phyloP scores from a whole-genome alignment of 306 rosid genomes.

The Dalbergia cochinchinensis region DNA sequence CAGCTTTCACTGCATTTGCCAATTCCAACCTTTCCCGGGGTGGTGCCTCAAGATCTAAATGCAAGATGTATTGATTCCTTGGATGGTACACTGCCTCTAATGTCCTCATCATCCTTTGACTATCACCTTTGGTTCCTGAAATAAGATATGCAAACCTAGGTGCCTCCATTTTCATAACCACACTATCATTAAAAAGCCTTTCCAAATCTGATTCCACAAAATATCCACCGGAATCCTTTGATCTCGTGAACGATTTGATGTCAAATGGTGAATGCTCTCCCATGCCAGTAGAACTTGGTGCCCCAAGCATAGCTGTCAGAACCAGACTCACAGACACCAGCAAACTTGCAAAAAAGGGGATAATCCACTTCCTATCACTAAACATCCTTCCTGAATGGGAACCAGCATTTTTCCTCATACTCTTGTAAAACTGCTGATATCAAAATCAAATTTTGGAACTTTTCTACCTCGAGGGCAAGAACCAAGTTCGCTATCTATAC shows the following conservation, averaged over 20 bases:
- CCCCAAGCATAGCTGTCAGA: conserved; percentile 70
- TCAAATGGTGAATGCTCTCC: conserved; percentile 74
- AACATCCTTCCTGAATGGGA: conserved; percentile 80
- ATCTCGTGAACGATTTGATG: conserved; percentile 55
- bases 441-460: conserved; percentile 36
- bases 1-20: conserved; percentile 83
- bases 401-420: conserved; percentile 89
- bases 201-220: conserved; percentile 79
- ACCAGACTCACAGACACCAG: conserved; percentile 68
- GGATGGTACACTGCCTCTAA: conserved; percentile 94
- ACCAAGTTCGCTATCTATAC: conserved; percentile 43
- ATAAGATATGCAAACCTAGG: conserved; percentile 95
- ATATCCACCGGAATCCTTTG: conserved; percentile 68
- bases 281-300: conserved; percentile 55
- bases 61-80: conserved; percentile 87
- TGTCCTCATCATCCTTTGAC: conserved; percentile 94
- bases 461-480: conserved; percentile 23
- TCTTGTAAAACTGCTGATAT: conserved; percentile 42
- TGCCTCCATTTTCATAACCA: conserved; percentile 48
- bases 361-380: conserved; percentile 85
- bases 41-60: conserved; percentile 97
- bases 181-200: conserved; percentile 48
- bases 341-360: conserved; percentile 88
- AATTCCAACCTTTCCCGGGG: conserved; percentile 97
- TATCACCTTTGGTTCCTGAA: conserved; percentile 97